Base-by-base conservation (phyloP, 768 basidiomycete species). In the Termitomyces sp. region DNA sequence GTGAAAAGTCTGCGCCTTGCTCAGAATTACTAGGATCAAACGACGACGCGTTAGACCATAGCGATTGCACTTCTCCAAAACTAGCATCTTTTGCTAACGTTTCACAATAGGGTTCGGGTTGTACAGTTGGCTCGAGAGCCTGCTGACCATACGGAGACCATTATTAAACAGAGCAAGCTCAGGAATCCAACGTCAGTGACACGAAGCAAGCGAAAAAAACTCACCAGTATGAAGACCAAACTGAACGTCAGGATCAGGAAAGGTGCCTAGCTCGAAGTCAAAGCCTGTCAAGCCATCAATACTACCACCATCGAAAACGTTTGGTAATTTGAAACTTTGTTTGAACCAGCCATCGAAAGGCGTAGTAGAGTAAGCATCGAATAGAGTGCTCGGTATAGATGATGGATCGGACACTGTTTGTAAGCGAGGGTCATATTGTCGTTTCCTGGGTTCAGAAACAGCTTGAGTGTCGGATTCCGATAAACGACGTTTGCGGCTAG, bases 291-390 rank as follows among this genome's bases (percentile, higher is more conserved):
- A 63, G 0, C 60, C 54, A 0, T 63, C 60, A 30, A 64, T 60
- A 18, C 41, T 7, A 30, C 64, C 62, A 6, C 42, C n/a, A 31
- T 65, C 62, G 4, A 69, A 69, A 0, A 68, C 63, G 31, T 62
- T 64, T 0, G 72, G 72, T 5, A 70, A 65, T 2, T 66, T 59
- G 44, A 76, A 75, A 48, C 61, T 63, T 3, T 61, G 56, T 30
- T 69, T 57, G 49, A 74, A 74, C 78, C 76, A 77, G 34, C 71
- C 63, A 18, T 76, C 73, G 12, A 75, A 51, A 0, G 65, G 52
- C 15, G 61, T 60, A 20, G 63, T 60, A 27, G 64, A 68, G 4
- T 58, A 11, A 4, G 62, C 50, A 47, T 58, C 18, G 50, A 72
- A 69, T 0, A 46, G 20, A 18, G 22, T 4, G 15, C 45, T 46